Evolutionary conservation across 176 grass and related monocot genomes (phyloP).

Genomic region (Eleusine coracana): DNA sequence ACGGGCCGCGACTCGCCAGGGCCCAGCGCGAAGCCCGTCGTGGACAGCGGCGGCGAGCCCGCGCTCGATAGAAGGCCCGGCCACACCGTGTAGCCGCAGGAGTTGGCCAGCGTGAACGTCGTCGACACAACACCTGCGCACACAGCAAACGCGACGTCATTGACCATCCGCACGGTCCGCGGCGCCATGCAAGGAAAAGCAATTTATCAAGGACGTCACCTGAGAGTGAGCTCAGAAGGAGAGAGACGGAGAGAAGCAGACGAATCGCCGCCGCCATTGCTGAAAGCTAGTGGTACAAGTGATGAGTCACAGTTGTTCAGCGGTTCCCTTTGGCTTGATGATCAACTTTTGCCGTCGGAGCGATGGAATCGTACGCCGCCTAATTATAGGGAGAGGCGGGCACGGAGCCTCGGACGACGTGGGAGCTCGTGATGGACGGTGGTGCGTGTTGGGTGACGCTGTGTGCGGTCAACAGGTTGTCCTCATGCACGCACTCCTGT

Average conservation of each 20-base stretch:
- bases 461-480: conserved; percentile 34
- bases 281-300: background rate
- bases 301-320: background rate
- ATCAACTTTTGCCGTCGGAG: background rate
- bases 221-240: conserved; percentile 29
- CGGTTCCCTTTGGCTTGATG: background rate
- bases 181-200: background rate
- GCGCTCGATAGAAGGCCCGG: conserved; percentile 61
- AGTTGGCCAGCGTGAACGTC: conserved; percentile 67
- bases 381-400: background rate
- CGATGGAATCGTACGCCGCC: conserved; percentile 24
- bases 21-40: conserved; percentile 60
- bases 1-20: conserved; percentile 51
- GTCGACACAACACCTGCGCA: conserved; percentile 32
- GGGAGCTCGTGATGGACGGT: conserved; percentile 40
- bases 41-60: conserved; percentile 48
- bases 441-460: background rate
- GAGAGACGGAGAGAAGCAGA: conserved; percentile 14
- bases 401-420: background rate
- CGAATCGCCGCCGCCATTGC: conserved; percentile 13
- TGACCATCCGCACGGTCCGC: background rate
- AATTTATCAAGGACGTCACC: background rate
- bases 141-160: background rate
- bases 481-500: background rate
- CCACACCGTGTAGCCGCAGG: conserved; percentile 72